A percentile compares a stretch with the other conserved stretches of the same genome.
These are phyloP conservation scores for Saturnispora besseyi DNA, from an alignment of 805 yeast species.

Conservation along the genomic window DNA sequence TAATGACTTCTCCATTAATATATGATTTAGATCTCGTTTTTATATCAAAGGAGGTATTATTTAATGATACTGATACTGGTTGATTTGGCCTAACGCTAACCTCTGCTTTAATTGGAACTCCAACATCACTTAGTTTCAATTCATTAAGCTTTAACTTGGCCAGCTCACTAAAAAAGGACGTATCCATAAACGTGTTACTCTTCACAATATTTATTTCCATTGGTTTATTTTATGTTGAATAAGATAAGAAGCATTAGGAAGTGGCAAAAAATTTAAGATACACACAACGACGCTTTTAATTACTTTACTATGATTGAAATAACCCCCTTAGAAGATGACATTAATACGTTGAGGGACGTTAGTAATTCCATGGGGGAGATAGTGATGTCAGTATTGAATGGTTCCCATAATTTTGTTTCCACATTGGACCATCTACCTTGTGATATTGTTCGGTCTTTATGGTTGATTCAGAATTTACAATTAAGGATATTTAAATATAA, in stretches of 20 bases:
- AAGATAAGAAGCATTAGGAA: background rate
- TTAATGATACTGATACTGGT: constrained; percentile 1
- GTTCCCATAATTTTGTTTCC: constrained; percentile 29
- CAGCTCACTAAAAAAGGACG: constrained; percentile 75
- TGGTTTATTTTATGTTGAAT: background rate
- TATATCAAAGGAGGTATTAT: background rate
- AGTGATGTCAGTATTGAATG: constrained; percentile 10
- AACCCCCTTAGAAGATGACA: background rate
- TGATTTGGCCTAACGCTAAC: constrained; percentile 12
- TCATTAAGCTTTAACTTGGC: constrained; percentile 66
- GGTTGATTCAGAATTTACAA: constrained; percentile 29
- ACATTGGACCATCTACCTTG: constrained; percentile 33
- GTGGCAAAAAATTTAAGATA: background rate
- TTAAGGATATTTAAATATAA: constrained; percentile 18
- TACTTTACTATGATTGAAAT: background rate
- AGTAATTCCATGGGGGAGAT: background rate
- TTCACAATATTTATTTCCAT: background rate
- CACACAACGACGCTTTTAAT: background rate
- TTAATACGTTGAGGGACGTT: background rate
- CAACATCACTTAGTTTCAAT: constrained; percentile 60
- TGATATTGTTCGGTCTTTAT: constrained; percentile 29
- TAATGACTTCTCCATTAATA: constrained; percentile 33
- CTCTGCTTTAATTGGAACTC: constrained; percentile 26
- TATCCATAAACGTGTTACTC: constrained; percentile 48
- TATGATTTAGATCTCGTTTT: constrained; percentile 15